Base-by-base conservation (phyloP, 306 rosid species). In the Prunus mume region DNA sequence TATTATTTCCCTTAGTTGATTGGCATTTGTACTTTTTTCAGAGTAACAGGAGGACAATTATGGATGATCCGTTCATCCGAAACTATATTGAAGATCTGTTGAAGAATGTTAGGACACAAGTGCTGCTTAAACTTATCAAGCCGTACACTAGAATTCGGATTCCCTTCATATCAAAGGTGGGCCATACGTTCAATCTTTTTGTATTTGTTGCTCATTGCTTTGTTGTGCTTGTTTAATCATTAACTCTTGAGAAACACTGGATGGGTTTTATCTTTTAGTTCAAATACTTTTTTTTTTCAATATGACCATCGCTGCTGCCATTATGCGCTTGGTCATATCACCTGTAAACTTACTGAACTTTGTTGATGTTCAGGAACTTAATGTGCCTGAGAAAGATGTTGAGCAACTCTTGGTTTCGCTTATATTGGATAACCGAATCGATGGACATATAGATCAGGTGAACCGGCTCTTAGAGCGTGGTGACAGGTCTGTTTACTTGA, bases 381-480 rank as follows among this genome's bases (percentile, higher is more conserved):
- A 86, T 41, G 89, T 86, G 24, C 89, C 89, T 5, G 89, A 86
- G 76, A 80, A 82, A 80, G 89, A 86, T 45, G 89, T 86, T 49
- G 89, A 83, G 81, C 85, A 86, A 78, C 73, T 86, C n/a, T 80
- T 86, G 76, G 83, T 83, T 65, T 86, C 81, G 27, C 88, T 94
- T 61, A 95, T 95, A 78, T 83, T 95, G 91, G 97, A 95, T 79
- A 95, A 92, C 84, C 89, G 95, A 88, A 84, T 95, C 69, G 95
- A 95, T 80, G 97, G 98, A 57, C 96, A 95, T 85, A 95, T 95
- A 67, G 98, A 92, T 84, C 98, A 95, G 85, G 98, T 95, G 68
- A 95, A 95, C 83, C 83, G 97, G 86, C 92, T 95, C 24, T 84
- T 95, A 66, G 98, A 95, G 85, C 93, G 99, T 52, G 91, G 93